phyloP scores from a whole-genome alignment of 768 basidiomycete genomes.

The Lentinula guzmanii region DNA sequence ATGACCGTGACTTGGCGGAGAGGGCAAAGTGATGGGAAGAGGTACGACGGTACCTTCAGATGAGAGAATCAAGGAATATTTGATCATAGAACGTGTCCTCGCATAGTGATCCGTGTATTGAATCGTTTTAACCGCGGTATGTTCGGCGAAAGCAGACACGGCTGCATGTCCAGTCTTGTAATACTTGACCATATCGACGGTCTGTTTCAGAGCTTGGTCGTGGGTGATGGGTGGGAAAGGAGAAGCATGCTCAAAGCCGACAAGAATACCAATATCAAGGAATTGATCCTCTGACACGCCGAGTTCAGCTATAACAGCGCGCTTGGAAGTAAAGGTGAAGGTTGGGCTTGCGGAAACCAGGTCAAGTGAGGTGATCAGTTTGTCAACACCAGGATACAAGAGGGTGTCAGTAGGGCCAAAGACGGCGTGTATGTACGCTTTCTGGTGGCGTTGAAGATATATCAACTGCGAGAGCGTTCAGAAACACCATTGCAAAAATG shows the following conservation, averaged over 20 bases:
- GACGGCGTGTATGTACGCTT: slow-evolving; percentile 91
- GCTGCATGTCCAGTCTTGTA: slow-evolving; percentile 87
- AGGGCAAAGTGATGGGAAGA: slow-evolving; percentile 63
- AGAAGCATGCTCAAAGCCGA: slow-evolving; percentile 78
- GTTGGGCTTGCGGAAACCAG: slow-evolving; percentile 59
- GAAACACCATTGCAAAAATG: slow-evolving; percentile 7
- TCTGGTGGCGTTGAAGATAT: slow-evolving; percentile 89
- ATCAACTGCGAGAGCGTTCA: slow-evolving; percentile 56
- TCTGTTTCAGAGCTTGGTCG: slow-evolving; percentile 76
- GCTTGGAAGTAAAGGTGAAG: slow-evolving; percentile 84
- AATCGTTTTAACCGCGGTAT: slow-evolving; percentile 74
- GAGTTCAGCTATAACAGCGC: slow-evolving; percentile 52
- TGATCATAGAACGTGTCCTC: slow-evolving; percentile 86
- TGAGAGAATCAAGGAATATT: slow-evolving; percentile 84
- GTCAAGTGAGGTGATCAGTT: slow-evolving; percentile 85
- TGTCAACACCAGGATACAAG: slow-evolving; percentile 82
- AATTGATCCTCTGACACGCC: slow-evolving; percentile 82
- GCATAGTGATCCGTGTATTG: slow-evolving; percentile 85
- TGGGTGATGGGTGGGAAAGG: slow-evolving; percentile 80
- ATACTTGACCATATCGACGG: slow-evolving; percentile 88
- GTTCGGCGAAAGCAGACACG: slow-evolving; percentile 70
- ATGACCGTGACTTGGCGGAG: slow-evolving; percentile 39
- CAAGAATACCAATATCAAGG: slow-evolving; percentile 87
- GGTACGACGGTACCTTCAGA: slow-evolving; percentile 82
- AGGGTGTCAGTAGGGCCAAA: slow-evolving; percentile 89